These are phyloP conservation scores for Eucalyptus cloeziana DNA, from an alignment of 345 rosid species.

Conservation along the genomic window DNA sequence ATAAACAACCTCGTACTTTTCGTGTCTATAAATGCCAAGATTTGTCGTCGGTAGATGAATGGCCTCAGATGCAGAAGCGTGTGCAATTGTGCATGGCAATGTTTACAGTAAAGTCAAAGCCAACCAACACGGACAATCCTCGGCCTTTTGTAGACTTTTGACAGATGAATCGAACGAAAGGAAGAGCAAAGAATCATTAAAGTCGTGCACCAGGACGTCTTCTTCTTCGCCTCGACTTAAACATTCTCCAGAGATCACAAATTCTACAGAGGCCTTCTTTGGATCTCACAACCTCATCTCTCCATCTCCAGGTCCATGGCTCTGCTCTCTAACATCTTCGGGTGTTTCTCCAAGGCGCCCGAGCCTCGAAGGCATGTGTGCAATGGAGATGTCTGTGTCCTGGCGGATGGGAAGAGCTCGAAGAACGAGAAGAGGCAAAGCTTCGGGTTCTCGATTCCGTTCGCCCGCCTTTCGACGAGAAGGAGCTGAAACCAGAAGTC, in stretches of 20 bases:
- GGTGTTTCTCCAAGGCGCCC: conserved; percentile 18
- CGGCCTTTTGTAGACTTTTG: not conserved
- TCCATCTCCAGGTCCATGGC: conserved; percentile 1
- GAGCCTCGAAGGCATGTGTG: conserved; percentile 8
- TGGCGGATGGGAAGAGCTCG: not conserved
- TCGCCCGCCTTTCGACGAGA: not conserved
- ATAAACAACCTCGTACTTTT: not conserved
- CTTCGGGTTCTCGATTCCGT: not conserved
- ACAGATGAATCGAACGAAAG: not conserved
- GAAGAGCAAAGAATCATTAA: not conserved
- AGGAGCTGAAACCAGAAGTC: not conserved
- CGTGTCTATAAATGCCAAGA: not conserved
- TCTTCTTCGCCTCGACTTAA: not conserved
- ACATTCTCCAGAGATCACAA: too few species aligned
- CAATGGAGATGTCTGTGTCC: conserved; percentile 28
- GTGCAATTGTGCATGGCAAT: not conserved
- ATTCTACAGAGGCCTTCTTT: not conserved
- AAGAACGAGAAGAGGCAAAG: not conserved
- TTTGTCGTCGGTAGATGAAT: not conserved
- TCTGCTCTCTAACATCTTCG: conserved; percentile 13
- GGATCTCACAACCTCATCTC: not conserved
- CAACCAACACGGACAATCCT: not conserved
- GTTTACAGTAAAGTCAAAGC: not conserved
- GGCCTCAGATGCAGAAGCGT: not conserved
- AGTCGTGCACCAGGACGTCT: not conserved